These are phyloP conservation scores for Amanita muscaria DNA, from an alignment of 768 basidiomycete species.

Conservation along the genomic window DNA sequence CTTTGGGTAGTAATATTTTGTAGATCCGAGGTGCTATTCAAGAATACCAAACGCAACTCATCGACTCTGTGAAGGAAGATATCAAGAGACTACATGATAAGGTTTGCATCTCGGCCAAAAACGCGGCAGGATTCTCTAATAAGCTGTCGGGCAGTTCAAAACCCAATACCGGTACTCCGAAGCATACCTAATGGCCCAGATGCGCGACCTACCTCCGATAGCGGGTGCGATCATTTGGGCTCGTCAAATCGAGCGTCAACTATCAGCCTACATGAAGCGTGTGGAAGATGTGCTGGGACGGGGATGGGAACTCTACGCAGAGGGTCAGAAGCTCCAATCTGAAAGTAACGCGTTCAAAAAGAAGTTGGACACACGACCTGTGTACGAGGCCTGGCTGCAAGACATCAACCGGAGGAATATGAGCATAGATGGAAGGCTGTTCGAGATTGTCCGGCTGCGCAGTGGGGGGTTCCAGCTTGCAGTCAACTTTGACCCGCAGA, in stretches of 20 bases:
- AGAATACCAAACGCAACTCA: slow-evolving; percentile 97
- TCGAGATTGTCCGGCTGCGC: slow-evolving; percentile 76
- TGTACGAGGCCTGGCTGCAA: slow-evolving; percentile 94
- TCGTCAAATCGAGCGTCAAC: slow-evolving; percentile 94
- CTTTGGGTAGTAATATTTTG: background rate
- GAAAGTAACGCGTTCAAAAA: slow-evolving; percentile 88
- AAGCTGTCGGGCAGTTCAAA: slow-evolving; percentile 58
- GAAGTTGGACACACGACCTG: slow-evolving; percentile 89
- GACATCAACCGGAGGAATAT: slow-evolving; percentile 93
- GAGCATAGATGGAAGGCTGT: slow-evolving; percentile 84
- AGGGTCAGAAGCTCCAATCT: slow-evolving; percentile 93
- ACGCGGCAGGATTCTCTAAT: background rate
- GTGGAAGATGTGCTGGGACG: slow-evolving; percentile 97
- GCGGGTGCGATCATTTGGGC: slow-evolving; percentile 99
- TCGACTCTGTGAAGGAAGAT: slow-evolving; percentile 98
- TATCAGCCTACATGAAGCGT: slow-evolving; percentile 95
- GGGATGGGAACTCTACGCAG: slow-evolving; percentile 99
- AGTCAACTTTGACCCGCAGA: slow-evolving; percentile 97
- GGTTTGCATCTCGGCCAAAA: slow-evolving; percentile 25
- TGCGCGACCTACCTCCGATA: slow-evolving; percentile 97
- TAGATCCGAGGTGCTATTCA: slow-evolving; percentile 97
- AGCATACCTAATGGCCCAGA: slow-evolving; percentile 96
- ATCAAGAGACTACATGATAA: slow-evolving; percentile 94
- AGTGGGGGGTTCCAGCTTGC: slow-evolving; percentile 79
- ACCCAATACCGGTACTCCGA: slow-evolving; percentile 93